Evolutionary conservation across 2,329 filamentous ascomycete genomes (phyloP).

Genomic region (Apiospora koreana): DNA sequence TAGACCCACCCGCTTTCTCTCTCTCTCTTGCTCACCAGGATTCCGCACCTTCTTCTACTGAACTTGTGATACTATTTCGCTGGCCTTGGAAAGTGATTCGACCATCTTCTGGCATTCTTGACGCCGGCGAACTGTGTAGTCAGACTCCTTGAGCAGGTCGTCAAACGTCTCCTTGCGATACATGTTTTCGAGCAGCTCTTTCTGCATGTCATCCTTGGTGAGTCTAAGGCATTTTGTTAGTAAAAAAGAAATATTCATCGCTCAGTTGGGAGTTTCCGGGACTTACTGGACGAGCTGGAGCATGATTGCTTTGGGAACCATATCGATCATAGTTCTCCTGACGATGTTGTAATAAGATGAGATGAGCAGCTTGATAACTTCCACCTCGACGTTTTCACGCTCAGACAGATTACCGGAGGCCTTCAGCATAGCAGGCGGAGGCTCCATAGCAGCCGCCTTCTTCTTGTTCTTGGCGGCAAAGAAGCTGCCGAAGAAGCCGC

Average conservation of each 20-base stretch:
- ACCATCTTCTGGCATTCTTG: conserved; percentile 99
- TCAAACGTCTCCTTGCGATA: conserved; percentile 90
- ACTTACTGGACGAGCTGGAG: conserved; percentile 91
- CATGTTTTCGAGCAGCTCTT: conserved; percentile 95
- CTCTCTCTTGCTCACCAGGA: background rate
- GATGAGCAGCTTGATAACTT: conserved; percentile 98
- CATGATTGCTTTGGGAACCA: conserved; percentile 99
- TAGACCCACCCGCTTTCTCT: background rate
- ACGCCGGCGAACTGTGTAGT: conserved; percentile 90
- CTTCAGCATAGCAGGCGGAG: conserved; percentile 89
- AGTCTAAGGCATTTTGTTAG: conserved; percentile 54
- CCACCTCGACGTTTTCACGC: conserved; percentile 92
- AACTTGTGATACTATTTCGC: conserved; percentile 90
- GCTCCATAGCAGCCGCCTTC: conserved; percentile 99
- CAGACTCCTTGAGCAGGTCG: conserved; percentile 94
- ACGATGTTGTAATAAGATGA: conserved; percentile 98
- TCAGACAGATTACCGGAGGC: conserved; percentile 92
- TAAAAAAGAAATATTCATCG: background rate
- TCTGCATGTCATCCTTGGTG: conserved; percentile 98
- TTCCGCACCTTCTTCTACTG: conserved; percentile 43
- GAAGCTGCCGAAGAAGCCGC: conserved; percentile 96
- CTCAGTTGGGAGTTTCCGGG: background rate
- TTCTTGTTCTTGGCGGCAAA: conserved; percentile 99
- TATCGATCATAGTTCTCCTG: conserved; percentile 97
- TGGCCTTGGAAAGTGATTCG: conserved; percentile 84